Evolutionary conservation across 2,329 filamentous ascomycete species (phyloP), one percentile per base, ranked within the genome.

Genomic region (Pyrenophora seminiperda): DNA sequence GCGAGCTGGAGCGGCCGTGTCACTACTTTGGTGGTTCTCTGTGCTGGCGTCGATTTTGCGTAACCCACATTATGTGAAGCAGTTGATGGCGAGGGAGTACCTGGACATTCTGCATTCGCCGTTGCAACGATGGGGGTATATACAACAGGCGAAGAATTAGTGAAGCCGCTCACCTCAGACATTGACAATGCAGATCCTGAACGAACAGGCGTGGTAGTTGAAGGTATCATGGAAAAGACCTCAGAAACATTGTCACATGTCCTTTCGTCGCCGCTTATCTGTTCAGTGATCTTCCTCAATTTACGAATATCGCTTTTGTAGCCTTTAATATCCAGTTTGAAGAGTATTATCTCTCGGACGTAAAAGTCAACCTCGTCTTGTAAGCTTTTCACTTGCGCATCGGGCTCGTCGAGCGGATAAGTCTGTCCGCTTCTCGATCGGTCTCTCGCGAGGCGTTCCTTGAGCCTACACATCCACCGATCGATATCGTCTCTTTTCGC

Each of bases 241-340:
- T 68, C 66, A 3, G 67, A 69, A 13, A 63, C 63, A 7, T 65
- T 42, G 13, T 71, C 67, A 41, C 54, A 59, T 7, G 58, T 41
- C 34, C 54, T 59, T 18, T 58, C 63, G 42, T 60, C 63, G 30
- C 42, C 61, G 24, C 61, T 58, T 27, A 65, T 53, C n/a, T 63
- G 61, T 1, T 60, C 44, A 18, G 59, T 65, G 9, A 66, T 55
- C 31, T 54, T 62, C 32, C 70, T 70, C 29, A 72, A 54, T 41
- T 70, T 72, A 47, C 67, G 72, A 46, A 73, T 70, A 29, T 73
- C 70, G 17, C 65, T 67, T 55, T 74, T 77, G 63, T 78, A 80
- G 13, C 75, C 75, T 42, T 71, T 73, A 43, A 78, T 70, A 43
- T 81, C 77, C 22, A 79, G 70, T 58, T 79, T 79, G 66, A 77